Evolutionary conservation across 2,329 filamentous ascomycete genomes (phyloP), one percentile per base, ranked within the genome.

Genomic region (Rhynchosporium graminicola): DNA sequence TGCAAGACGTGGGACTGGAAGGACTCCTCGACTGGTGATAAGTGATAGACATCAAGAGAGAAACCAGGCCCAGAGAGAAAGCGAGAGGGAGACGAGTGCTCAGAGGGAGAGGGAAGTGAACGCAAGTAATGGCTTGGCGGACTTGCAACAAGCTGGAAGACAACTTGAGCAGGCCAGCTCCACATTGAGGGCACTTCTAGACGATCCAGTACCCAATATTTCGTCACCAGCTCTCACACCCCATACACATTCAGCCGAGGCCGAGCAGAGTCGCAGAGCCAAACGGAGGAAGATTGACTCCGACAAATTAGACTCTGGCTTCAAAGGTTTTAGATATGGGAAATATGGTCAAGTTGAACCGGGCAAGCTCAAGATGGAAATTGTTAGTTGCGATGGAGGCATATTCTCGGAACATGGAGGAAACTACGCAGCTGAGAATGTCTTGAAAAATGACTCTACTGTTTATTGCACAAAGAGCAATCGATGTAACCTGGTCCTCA

Each of bases 391-490:
- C 73, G 93, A 97, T 74, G 92, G 92, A 46, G 92, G 93, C 48
- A 81, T 86, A 62, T 87, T 82, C 71, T 80, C 83, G 57, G 87
- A 88, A 65, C 84, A 87, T 69, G 77, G 80, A 10, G 78, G 60
- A 51, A 66, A 71, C 33, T 90, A 91, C 66, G 83, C 83, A 12
- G 86, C 88, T 26, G 90, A 93, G 69, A 97, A 97, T 74, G 87
- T 97, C 33, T 80, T 98, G 65, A 87, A 85, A 68, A 87, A 93
- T 74, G 91, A 98, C 75, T 81, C 82, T 62, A 90, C 89, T 10
- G 91, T 97, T 2, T 98, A 97, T 74, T 96, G 92, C 76, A 96
- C 92, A 43, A 91, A 94, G 74, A 87, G 86, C n/a, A 89, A 89
- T 65, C 85, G 87, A 62, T 97, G 92, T 78, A 97, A 97, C 72